A percentile compares a stretch with the other conserved stretches of the same genome.
Evolutionary conservation across 2,329 filamentous ascomycete genomes (phyloP).

Genomic region (Alternaria gansuensis): DNA sequence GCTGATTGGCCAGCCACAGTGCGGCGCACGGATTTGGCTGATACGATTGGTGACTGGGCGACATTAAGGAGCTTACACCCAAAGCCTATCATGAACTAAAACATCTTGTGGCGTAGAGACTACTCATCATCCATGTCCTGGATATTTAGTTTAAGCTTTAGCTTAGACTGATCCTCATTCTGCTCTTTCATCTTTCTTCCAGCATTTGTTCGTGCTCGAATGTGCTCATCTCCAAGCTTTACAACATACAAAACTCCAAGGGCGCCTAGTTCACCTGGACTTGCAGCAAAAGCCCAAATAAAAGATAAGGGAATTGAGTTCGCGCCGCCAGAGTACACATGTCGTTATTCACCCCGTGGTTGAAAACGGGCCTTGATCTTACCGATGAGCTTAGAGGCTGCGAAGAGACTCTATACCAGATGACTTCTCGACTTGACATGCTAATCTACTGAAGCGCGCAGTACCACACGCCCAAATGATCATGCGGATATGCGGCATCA

Average conservation of each 20-base stretch:
- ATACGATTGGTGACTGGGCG: not conserved
- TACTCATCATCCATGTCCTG: too few relatives aligned
- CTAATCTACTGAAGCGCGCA: not conserved
- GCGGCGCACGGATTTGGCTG: not conserved
- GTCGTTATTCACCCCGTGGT: too few relatives aligned
- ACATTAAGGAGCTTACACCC: not conserved
- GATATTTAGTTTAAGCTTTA: too few relatives aligned
- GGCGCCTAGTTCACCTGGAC: not conserved
- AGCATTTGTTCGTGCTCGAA: not conserved
- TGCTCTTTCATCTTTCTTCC: not conserved
- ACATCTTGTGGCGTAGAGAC: not conserved
- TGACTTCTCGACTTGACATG: not conserved
- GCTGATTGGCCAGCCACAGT: slow-evolving; percentile 14
- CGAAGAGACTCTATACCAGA: not conserved
- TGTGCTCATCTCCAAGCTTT: not conserved
- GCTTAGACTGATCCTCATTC: too few relatives aligned
- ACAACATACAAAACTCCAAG: not conserved
- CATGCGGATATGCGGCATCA: slow-evolving; percentile 2
- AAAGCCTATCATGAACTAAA: not conserved
- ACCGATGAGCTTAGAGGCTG: not conserved
- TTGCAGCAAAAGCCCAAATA: not conserved
- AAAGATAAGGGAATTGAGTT: not conserved
- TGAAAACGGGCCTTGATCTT: not conserved
- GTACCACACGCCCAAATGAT: not conserved
- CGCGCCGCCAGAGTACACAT: not conserved